Evolutionary conservation across 805 yeast species (phyloP).

Genomic region (Starmerella vaccinii): DNA sequence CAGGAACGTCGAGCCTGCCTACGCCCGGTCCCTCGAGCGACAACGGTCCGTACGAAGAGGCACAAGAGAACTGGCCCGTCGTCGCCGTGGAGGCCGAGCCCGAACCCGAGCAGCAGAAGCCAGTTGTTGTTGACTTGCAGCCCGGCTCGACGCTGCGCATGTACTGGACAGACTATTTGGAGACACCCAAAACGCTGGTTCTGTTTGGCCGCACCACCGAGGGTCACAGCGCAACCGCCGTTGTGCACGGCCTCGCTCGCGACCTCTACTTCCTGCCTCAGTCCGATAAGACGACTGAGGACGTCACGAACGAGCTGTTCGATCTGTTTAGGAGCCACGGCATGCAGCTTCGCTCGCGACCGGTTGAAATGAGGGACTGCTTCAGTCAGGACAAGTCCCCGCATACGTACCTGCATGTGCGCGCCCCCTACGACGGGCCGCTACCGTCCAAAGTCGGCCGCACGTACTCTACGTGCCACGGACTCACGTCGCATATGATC

Average conservation of each 20-base stretch:
- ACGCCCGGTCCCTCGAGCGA: slow-evolving; percentile 40
- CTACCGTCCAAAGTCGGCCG: slow-evolving; percentile 41
- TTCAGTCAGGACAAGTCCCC: slow-evolving; percentile 39
- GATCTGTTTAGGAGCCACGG: slow-evolving; percentile 58
- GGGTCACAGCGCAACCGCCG: slow-evolving; percentile 57
- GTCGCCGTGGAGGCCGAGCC: slow-evolving; percentile 9
- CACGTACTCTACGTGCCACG: slow-evolving; percentile 71
- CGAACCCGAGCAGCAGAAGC: slow-evolving; percentile 11
- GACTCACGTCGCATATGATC: slow-evolving; percentile 60
- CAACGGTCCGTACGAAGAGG: slow-evolving; percentile 55
- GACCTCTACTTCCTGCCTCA: slow-evolving; percentile 74
- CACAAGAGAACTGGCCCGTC: slow-evolving; percentile 19
- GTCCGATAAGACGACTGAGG: slow-evolving; percentile 34
- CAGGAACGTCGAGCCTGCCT: not conserved
- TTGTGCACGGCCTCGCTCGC: slow-evolving; percentile 56
- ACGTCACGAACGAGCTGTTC: slow-evolving; percentile 67
- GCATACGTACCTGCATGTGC: slow-evolving; percentile 66
- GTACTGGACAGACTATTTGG: slow-evolving; percentile 87
- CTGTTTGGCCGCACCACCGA: slow-evolving; percentile 69
- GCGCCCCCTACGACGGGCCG: slow-evolving; percentile 51
- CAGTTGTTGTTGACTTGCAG: not conserved
- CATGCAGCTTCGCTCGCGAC: slow-evolving; percentile 54
- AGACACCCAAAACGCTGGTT: slow-evolving; percentile 55
- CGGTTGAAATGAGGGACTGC: slow-evolving; percentile 69
- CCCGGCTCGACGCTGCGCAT: slow-evolving; percentile 38